phyloP scores from a whole-genome alignment of 148 eudicot genomes.

The Gaultheria prostrata region DNA sequence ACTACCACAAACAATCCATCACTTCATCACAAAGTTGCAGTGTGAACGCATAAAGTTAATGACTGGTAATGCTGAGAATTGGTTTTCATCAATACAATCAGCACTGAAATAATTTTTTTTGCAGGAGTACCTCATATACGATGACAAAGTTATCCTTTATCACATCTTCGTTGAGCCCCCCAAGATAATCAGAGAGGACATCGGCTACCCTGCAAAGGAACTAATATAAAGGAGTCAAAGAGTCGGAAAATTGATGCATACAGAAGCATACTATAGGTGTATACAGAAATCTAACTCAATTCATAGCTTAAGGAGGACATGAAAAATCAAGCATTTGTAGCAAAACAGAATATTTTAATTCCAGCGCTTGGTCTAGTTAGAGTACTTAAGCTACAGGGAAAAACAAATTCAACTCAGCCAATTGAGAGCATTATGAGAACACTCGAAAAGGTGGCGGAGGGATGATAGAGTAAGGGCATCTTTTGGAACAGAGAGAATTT shows the following conservation, averaged over 20 bases:
- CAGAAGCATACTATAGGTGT: background rate
- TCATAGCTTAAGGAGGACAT: background rate
- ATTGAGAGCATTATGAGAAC: background rate
- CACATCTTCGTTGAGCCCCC: constrained; percentile 87
- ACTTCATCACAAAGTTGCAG: background rate
- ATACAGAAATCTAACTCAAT: background rate
- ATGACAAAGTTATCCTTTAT: constrained; percentile 95
- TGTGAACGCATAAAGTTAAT: background rate
- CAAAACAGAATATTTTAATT: constrained; percentile 1
- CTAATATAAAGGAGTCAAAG: constrained; percentile 45
- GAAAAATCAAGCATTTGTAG: constrained; percentile 14
- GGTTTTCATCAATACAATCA: background rate
- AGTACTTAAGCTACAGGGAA: background rate
- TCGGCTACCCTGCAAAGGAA: constrained; percentile 97
- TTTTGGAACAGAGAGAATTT: background rate
- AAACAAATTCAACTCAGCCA: background rate
- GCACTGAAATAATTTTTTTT: constrained; percentile 1
- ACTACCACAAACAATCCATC: background rate
- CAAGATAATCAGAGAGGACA: constrained; percentile 83
- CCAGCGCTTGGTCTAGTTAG: background rate
- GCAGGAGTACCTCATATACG: constrained; percentile 75
- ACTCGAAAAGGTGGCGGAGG: background rate
- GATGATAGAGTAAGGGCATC: background rate
- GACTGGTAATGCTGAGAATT: background rate
- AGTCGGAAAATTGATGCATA: background rate